Evolutionary conservation across 2,329 filamentous ascomycete species (phyloP).

Genomic region (Xylariomycetidae sp.): DNA sequence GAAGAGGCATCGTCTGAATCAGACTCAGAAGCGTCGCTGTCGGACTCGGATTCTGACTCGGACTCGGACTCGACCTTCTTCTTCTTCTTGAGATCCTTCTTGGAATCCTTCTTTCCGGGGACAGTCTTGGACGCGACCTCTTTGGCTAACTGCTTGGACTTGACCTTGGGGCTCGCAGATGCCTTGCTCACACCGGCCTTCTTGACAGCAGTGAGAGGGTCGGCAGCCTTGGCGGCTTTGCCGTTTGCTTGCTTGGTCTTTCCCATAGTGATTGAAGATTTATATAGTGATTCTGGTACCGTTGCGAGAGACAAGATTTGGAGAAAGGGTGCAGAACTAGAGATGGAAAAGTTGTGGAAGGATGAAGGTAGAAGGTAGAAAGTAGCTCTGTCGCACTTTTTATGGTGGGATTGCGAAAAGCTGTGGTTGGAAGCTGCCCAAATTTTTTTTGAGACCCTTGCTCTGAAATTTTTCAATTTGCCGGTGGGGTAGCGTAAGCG

Average conservation of each 20-base stretch:
- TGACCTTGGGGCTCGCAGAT: constrained; percentile 58
- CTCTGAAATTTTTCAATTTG: constrained; percentile 24
- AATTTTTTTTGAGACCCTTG: constrained; percentile 12
- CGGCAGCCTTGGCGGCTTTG: constrained; percentile 46
- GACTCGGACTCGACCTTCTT: constrained; percentile 34
- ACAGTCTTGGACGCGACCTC: constrained; percentile 45
- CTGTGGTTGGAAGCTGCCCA: constrained; percentile 14
- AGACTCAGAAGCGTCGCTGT: constrained; percentile 23
- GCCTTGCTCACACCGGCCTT: constrained; percentile 64
- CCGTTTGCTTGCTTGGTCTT: constrained; percentile 61
- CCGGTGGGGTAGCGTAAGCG: constrained; percentile 23
- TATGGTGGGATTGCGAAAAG: constrained; percentile 9
- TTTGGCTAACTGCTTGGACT: constrained; percentile 66
- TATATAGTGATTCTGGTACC: too few species aligned
- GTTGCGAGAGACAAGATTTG: constrained; percentile 7
- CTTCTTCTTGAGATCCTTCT: constrained; percentile 33
- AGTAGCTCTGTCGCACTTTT: constrained; percentile 16
- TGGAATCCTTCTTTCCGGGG: constrained; percentile 27
- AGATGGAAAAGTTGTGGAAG: constrained; percentile 3
- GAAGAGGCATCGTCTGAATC: constrained; percentile 24
- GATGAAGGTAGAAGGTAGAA: constrained; percentile 3
- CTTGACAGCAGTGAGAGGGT: constrained; percentile 54
- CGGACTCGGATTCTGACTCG: constrained; percentile 30
- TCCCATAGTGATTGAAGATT: constrained; percentile 61
- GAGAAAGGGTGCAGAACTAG: constrained; percentile 11